Conservation (phyloP, 1,139 yeast species). For the Candida sp. region DNA sequence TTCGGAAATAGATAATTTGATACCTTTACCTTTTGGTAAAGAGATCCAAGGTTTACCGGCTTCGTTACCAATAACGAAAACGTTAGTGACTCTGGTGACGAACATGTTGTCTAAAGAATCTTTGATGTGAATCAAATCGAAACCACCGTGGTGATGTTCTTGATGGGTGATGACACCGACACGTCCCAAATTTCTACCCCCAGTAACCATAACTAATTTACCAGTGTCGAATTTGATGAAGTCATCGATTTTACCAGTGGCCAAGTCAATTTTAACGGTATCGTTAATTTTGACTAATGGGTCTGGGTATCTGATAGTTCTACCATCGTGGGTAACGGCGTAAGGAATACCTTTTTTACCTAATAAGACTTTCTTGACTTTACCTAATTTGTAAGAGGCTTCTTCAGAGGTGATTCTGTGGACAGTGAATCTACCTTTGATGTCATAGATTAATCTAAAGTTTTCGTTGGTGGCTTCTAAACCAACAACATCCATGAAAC, state of each 20-base stretch:
- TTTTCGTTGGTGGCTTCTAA: constrained; percentile 95
- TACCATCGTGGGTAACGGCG: constrained; percentile 97
- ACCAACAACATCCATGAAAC: constrained; percentile 95
- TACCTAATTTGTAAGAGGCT: constrained; percentile 93
- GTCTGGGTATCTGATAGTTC: constrained; percentile 98
- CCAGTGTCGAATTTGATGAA: constrained; percentile 91
- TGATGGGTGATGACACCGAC: constrained; percentile 95
- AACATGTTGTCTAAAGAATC: constrained; percentile 92
- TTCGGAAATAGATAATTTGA: constrained; percentile 94
- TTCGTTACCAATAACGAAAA: constrained; percentile 82
- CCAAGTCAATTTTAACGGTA: constrained; percentile 91
- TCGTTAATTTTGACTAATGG: constrained; percentile 92
- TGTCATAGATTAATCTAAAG: constrained; percentile 96
- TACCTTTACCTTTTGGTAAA: constrained; percentile 99
- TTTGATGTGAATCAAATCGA: constrained; percentile 97
- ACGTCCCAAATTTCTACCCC: constrained; percentile 99
- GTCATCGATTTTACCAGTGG: constrained; percentile 85
- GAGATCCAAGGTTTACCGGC: constrained; percentile 96
- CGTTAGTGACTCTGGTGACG: constrained; percentile 93
- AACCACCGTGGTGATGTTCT: constrained; percentile 98
- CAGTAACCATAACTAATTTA: constrained; percentile 90
- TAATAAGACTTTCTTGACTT: constrained; percentile 92
- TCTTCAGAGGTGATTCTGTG: constrained; percentile 98
- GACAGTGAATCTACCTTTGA: constrained; percentile 96
- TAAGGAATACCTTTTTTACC: constrained; percentile 97